Base-by-base conservation (phyloP, 2,329 filamentous ascomycete genomes). In the Mariannaea elegans region DNA sequence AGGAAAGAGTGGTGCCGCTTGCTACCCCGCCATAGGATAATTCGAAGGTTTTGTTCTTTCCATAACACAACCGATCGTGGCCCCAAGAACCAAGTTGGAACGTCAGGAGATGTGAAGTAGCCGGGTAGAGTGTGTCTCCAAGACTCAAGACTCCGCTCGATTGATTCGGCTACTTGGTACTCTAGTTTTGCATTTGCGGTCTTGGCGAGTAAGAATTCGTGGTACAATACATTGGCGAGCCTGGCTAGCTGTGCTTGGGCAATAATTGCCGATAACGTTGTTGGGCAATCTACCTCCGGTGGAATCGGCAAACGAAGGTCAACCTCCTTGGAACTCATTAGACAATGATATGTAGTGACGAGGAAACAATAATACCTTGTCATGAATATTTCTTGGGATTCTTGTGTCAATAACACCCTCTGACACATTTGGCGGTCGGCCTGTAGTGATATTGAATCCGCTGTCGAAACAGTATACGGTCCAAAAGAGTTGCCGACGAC, bases 381-480 rank as follows among this genome's bases (percentile, higher is more conserved):
- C 79, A 44, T 80, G 73, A 14, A 81, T 71, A 54, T 81, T 81
- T 27, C 72, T 66, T 0, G 78, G 78, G 2, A 79, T 55, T 7
- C 71, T 65, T 10, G 75, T 75, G 54, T 80, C 79, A 1, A 78
- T 74, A 24, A 75, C 51, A 3, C 65, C 68, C 52, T 78, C 73
- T 1, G 71, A 70, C 14, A 77, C 73, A 10, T 74, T 73, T 10
- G 78, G 68, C 0, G 80, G 79, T 5, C 80, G 73, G 1, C 78
- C 78, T 16, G 80, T 80, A 1, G 80, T 82, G 46, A 81, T 76
- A 24, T 74, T 76, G 34, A 79, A 79, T 0, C 80, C 80, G 3
- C 77, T 76, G 31, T 78, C 77, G 47, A 81, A 78, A 23, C 77
- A 75, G 60, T 77, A 80, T 3, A 75, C 59, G 9, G 67, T 64